Conservation (phyloP, 345 rosid genomes). For the Garcia nutans region DNA sequence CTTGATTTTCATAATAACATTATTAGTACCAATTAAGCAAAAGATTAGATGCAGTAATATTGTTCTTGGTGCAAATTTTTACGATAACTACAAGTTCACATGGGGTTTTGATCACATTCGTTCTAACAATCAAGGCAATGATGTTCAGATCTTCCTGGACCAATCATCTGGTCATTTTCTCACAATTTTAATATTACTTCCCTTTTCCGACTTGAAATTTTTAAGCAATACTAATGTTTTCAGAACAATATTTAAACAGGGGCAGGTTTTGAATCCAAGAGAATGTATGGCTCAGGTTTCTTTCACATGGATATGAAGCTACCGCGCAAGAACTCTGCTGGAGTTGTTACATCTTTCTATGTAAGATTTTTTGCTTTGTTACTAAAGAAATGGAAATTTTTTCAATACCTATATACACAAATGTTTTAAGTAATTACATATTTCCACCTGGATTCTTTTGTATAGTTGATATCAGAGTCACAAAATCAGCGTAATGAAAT, state of each 20-base stretch:
- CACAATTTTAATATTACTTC: background rate
- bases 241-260: background rate
- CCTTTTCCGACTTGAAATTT: no score
- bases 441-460: background rate
- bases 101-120: background rate
- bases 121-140: background rate
- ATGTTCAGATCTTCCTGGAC: constrained; percentile 5
- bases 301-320: constrained; percentile 18
- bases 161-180: background rate
- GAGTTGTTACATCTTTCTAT: constrained; percentile 26
- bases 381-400: background rate
- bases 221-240: background rate
- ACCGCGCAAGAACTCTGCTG: constrained; percentile 11
- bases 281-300: constrained; percentile 13
- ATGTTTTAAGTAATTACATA: no score
- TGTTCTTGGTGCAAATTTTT: background rate
- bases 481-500: constrained; percentile 12
- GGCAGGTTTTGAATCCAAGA: constrained; percentile 11
- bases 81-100: background rate
- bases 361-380: background rate
- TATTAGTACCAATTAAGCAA: background rate
- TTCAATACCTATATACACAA: background rate
- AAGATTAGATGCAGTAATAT: background rate
- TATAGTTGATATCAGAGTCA: constrained; percentile 10
- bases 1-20: background rate